Conservation (phyloP, 176 grass and related monocot genomes). For the Zizania latifolia region DNA sequence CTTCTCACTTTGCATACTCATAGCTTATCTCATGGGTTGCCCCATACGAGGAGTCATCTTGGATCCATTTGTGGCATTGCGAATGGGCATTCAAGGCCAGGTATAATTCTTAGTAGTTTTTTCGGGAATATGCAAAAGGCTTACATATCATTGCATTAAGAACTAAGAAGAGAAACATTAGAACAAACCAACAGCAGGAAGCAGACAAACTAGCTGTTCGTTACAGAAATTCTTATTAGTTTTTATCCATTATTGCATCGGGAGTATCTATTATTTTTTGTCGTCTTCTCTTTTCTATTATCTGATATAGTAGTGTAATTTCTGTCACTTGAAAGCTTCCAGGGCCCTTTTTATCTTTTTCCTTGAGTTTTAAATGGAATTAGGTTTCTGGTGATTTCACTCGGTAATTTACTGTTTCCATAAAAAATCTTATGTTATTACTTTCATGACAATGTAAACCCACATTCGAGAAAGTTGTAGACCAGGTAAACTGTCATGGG, state of each 20-base stretch:
- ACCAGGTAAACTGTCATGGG: no score
- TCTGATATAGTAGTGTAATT: not conserved
- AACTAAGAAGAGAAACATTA: no score
- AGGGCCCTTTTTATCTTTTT: not conserved
- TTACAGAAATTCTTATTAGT: not conserved
- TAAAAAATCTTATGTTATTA: no score
- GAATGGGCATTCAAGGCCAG: slow-evolving; percentile 95
- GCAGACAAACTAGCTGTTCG: no score
- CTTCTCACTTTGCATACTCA: slow-evolving; percentile 21
- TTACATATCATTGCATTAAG: no score
- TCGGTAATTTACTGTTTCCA: no score
- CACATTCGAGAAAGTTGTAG: not conserved
- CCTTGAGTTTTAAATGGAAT: not conserved
- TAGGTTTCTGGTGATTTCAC: no score
- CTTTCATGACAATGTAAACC: no score
- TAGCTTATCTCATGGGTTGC: slow-evolving; percentile 95
- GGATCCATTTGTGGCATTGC: slow-evolving; percentile 89
- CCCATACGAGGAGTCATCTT: slow-evolving; percentile 94
- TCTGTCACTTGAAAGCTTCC: slow-evolving; percentile 18
- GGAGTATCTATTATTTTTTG: not conserved
- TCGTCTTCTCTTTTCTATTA: not conserved
- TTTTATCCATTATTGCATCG: not conserved
- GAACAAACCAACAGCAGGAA: no score
- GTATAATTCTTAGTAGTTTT: slow-evolving; percentile 24
- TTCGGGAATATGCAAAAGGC: no score